Base-by-base conservation (phyloP, 192 early-diverging fungal genomes). In the Coemansia sp. region DNA sequence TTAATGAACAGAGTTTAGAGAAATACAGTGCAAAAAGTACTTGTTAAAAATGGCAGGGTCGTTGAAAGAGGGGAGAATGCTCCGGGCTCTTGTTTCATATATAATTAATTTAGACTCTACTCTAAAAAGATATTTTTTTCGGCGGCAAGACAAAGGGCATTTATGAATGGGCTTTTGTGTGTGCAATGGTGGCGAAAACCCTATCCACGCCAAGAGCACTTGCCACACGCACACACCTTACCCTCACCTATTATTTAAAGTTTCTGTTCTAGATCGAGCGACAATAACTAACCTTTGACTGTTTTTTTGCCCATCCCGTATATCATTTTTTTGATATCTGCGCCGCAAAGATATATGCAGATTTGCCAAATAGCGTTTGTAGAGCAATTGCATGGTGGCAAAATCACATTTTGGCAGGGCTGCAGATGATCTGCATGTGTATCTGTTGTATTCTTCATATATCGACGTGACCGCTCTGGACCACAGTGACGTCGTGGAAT, bases 251-350 rank as follows among this genome's bases (percentile, higher is more conserved):
- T 25, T 27, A 5, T 33, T n/a, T 42, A 60, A 51, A 40, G 39
- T 48, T 24, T 24, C 40, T 52, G 58, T 50, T 60, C 58, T 52
- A 51, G 58, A 49, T 40, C 58, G 50, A 52, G 9, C 37, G 53
- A 55, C 38, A 23, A 13, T 55, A 41, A 18, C 17, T 33, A 52
- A 27, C 14, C n/a, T 2, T 23, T 48, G 21, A 9, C 23, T 10
- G 22, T 48, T 47, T 37, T 6, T 37, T 10, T 10, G 34, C 46
- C 46, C 22, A 22, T 24, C 21, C n/a, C 21, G 1, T 22, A 24
- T 23, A 48, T 37, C 27, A 5, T 37, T 10, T 37, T 37, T 37
- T 9, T 37, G 34, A n/a, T n/a, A n/a, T n/a, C n/a, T n/a, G n/a
- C n/a, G n/a, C n/a, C 7, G 34, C 34, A 37, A 10, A 8, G 34